Evolutionary conservation across 805 yeast species (phyloP).

Genomic region (Starmera caribaea): DNA sequence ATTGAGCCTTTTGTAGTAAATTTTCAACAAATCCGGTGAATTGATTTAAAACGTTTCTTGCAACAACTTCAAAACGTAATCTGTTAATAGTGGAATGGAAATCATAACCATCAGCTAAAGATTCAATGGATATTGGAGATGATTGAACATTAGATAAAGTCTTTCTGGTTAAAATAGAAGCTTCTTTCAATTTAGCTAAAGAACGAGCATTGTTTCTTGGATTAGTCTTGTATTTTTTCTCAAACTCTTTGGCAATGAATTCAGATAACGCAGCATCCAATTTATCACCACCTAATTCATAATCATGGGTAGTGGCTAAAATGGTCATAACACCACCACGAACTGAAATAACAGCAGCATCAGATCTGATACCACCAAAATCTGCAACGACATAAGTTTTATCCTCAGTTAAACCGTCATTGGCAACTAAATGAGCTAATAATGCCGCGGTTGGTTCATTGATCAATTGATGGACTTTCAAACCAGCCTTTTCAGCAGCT

Average conservation of each 20-base stretch:
- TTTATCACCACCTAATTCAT: slow-evolving; percentile 78
- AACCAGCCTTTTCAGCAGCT: slow-evolving; percentile 61
- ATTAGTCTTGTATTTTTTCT: slow-evolving; percentile 75
- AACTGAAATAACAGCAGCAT: slow-evolving; percentile 86
- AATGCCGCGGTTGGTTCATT: slow-evolving; percentile 91
- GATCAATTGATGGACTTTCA: slow-evolving; percentile 77
- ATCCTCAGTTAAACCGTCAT: slow-evolving; percentile 36
- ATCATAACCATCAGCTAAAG: slow-evolving; percentile 89
- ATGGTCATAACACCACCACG: slow-evolving; percentile 92
- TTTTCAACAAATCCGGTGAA: slow-evolving; percentile 70
- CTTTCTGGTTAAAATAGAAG: slow-evolving; percentile 77
- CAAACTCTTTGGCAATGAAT: slow-evolving; percentile 86
- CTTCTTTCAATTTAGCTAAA: slow-evolving; percentile 77
- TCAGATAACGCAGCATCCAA: slow-evolving; percentile 76
- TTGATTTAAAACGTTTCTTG: slow-evolving; percentile 66
- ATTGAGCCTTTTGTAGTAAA: slow-evolving; percentile 70
- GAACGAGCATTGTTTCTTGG: slow-evolving; percentile 79
- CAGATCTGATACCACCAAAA: slow-evolving; percentile 93
- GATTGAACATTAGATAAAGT: slow-evolving; percentile 84
- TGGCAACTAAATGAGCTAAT: slow-evolving; percentile 58
- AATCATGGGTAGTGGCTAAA: slow-evolving; percentile 76
- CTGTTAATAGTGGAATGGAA: slow-evolving; percentile 91
- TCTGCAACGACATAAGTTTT: slow-evolving; percentile 87
- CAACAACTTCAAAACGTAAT: slow-evolving; percentile 83
- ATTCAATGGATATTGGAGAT: slow-evolving; percentile 89